Base-by-base conservation (phyloP, 202 grass and related monocot genomes). In the Setaria viridis region DNA sequence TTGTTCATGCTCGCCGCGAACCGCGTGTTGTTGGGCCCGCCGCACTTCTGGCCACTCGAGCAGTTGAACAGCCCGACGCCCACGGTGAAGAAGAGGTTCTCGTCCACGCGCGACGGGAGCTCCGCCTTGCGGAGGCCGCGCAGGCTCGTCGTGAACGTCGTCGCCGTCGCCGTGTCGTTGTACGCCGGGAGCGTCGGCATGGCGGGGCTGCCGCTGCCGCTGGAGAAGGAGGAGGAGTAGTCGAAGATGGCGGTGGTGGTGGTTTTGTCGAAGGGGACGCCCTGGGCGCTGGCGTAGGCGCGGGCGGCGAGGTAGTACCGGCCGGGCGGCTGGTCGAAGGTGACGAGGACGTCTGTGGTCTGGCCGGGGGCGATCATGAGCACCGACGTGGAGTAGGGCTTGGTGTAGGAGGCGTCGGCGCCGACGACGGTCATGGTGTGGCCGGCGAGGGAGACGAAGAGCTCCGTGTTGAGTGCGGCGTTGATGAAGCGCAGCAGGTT, bases 81-180 rank as follows among this genome's bases (percentile, higher is more conserved):
- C 53, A 98, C 83, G 67, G 95, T 95, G 89, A 98, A 93, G 88
- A 98, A 98, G 81, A 98, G 92, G 88, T 78, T 85, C 91, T 98
- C 89, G 81, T 90, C 85, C 16, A 95, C 87, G 9, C 32, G 74
- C 6, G 77, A 33, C 0, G 95, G 85, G 9, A 98, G 63, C 20
- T 84, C 82, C 0, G 83, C 72, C 21, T 60, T 62, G 16, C 79
- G 74, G 5, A 90, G 87, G 62, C 84, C 88, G 55, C 82, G 85
- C 14, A 98, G 88, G 62, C 81, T 89, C 19, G 85, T 78, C 6
- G 87, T 48, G 82, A 98, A 98, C 50, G 81, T 0, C 21, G 92
- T 83, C 10, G 79, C 91, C 1, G 93, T 71, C 37, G 70, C 37
- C 5, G 93, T 98, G 82, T 98, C 95, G 41, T 98, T 98, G 82